Conservation (phyloP, 2,329 filamentous ascomycete species). For the Aplosporella prunicola region DNA sequence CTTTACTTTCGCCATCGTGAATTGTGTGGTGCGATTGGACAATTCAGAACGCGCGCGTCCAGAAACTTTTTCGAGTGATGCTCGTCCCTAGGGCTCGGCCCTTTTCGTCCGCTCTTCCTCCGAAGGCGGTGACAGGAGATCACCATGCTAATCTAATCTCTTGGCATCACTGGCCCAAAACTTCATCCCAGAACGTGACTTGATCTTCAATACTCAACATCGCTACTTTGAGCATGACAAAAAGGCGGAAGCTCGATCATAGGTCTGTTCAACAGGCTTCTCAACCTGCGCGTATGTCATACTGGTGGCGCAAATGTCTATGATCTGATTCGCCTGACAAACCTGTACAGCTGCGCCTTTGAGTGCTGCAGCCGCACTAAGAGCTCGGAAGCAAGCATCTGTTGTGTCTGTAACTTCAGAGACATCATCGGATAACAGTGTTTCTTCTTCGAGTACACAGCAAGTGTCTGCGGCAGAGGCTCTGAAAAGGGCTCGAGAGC, state of each 20-base stretch:
- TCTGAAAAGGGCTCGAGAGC: conserved; percentile 3
- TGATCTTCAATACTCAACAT: neutral
- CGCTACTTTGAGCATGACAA: neutral
- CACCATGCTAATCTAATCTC: conserved; percentile 10
- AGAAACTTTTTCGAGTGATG: conserved; percentile 10
- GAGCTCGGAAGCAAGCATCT: too few relatives aligned
- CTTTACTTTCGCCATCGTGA: conserved; percentile 26
- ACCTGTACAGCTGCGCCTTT: conserved; percentile 2
- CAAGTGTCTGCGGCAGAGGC: conserved; percentile 6
- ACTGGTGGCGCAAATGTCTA: neutral
- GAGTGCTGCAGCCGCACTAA: conserved; percentile 9
- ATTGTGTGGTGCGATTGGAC: conserved; percentile 12
- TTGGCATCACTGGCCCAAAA: neutral
- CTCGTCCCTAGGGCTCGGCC: neutral
- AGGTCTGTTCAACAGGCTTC: neutral
- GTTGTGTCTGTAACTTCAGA: neutral
- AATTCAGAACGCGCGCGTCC: neutral
- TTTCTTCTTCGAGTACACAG: neutral
- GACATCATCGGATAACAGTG: neutral
- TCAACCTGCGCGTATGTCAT: neutral
- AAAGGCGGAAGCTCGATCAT: conserved; percentile 5
- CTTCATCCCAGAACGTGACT: too few relatives aligned
- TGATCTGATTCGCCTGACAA: conserved; percentile 10
- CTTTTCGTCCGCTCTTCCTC: conserved; percentile 3
- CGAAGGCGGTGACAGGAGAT: conserved; percentile 5